phyloP scores from a whole-genome alignment of 257 asterid genomes.

The Capsicum chinense region DNA sequence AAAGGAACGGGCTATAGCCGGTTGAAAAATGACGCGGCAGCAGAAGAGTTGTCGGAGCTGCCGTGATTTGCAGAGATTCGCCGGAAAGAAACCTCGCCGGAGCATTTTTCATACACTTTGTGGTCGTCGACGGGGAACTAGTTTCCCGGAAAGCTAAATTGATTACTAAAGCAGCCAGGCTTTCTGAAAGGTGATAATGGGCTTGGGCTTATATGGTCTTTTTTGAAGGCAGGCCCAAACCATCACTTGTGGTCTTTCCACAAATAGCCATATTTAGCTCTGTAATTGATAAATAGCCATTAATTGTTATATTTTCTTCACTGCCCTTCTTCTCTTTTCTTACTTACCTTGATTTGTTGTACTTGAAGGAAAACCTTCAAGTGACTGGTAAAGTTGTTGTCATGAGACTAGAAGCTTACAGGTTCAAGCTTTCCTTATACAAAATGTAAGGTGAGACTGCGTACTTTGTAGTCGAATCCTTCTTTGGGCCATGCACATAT shows the following conservation, averaged over 20 bases:
- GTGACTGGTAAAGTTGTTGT: too few relatives aligned
- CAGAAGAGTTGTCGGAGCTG: conserved; percentile 39
- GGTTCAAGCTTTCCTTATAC: too few relatives aligned
- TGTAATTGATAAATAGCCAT: not conserved
- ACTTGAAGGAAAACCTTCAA: too few relatives aligned
- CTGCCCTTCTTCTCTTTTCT: too few relatives aligned
- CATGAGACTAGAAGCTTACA: too few relatives aligned
- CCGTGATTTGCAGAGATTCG: conserved; percentile 40
- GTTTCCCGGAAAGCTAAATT: not conserved
- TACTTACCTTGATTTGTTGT: too few relatives aligned
- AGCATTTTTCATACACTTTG: not conserved
- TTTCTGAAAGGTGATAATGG: not conserved
- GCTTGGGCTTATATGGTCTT: not conserved
- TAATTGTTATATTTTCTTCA: not conserved
- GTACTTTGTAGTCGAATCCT: too few relatives aligned
- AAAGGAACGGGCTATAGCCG: conserved; percentile 34
- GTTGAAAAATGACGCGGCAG: not conserved
- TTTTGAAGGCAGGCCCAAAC: not conserved
- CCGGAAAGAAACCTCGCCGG: conserved; percentile 4
- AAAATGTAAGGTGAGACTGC: too few relatives aligned
- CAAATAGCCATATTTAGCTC: not conserved
- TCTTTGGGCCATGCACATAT: too few relatives aligned
- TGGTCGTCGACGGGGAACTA: not conserved
- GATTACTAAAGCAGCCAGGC: not conserved
- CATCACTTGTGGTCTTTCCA: not conserved